Evolutionary conservation across 768 basidiomycete species (phyloP).

Genomic region (Nevesoporus exiguus): DNA sequence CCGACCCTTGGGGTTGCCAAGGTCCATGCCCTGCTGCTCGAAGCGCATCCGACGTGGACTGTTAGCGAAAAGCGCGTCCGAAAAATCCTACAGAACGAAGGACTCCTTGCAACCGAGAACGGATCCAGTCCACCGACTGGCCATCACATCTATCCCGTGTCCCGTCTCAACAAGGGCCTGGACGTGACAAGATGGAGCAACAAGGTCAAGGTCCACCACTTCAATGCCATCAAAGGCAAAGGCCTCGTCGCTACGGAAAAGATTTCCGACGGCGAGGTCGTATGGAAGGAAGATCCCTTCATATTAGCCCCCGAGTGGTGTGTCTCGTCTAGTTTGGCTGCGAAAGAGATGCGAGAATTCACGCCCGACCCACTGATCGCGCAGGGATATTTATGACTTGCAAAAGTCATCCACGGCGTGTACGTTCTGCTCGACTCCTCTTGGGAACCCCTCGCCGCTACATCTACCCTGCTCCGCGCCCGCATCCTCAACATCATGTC

Average conservation of each 20-base stretch:
- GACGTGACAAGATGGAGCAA: conserved; percentile 60
- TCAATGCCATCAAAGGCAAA: conserved; percentile 72
- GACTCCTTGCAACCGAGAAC: conserved; percentile 37
- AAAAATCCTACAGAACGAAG: conserved; percentile 63
- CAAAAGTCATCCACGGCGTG: conserved; percentile 62
- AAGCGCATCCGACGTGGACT: conserved; percentile 61
- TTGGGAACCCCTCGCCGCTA: conserved; percentile 42
- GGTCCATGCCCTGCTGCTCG: conserved; percentile 60
- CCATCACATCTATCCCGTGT: conserved; percentile 55
- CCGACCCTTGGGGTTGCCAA: conserved; percentile 70
- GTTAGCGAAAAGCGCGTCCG: conserved; percentile 83
- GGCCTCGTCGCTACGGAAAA: conserved; percentile 71
- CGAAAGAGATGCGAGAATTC: background rate
- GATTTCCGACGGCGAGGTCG: conserved; percentile 65
- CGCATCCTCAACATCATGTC: conserved; percentile 43
- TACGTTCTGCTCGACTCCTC: conserved; percentile 67
- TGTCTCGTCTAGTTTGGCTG: conserved; percentile 15
- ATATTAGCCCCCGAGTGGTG: conserved; percentile 80
- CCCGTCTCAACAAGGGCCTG: conserved; percentile 58
- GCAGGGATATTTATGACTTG: conserved; percentile 75
- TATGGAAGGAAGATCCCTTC: conserved; percentile 88
- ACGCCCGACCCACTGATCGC: conserved; percentile 1
- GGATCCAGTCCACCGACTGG: conserved; percentile 4
- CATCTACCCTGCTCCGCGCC: conserved; percentile 53
- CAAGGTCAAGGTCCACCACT: conserved; percentile 65